A percentile compares a stretch with the other conserved stretches of the same genome.
These are phyloP conservation scores for Cercospora janseana DNA, from an alignment of 2,329 filamentous ascomycete species.

Conservation along the genomic window DNA sequence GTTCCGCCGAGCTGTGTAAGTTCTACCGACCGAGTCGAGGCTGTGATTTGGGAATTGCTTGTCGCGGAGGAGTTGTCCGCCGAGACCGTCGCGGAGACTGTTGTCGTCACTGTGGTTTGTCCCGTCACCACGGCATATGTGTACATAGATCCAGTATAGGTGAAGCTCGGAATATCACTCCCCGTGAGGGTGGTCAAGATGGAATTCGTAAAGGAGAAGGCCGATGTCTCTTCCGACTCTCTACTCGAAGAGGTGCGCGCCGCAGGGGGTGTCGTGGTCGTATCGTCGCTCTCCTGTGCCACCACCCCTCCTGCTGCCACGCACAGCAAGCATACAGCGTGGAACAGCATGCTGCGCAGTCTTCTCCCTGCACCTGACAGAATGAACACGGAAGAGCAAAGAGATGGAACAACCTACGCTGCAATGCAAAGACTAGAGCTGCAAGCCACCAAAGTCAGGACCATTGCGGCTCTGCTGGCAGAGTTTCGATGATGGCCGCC, in stretches of 20 bases:
- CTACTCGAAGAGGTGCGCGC: slow-evolving; percentile 14
- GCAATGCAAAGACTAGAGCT: not conserved
- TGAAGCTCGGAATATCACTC: slow-evolving; percentile 22
- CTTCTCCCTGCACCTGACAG: not conserved
- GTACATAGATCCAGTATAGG: slow-evolving; percentile 32
- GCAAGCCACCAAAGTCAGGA: slow-evolving; percentile 6
- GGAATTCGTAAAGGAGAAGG: slow-evolving; percentile 31
- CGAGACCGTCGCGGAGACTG: slow-evolving; percentile 47
- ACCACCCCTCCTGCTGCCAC: slow-evolving; percentile 38
- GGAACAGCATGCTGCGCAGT: slow-evolving; percentile 30
- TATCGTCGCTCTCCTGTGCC: slow-evolving; percentile 31
- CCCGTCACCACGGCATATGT: slow-evolving; percentile 31
- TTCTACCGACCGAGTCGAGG: slow-evolving; percentile 24
- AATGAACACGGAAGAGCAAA: not conserved
- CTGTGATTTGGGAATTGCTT: slow-evolving; percentile 29
- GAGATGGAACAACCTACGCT: not conserved
- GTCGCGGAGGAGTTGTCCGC: slow-evolving; percentile 32
- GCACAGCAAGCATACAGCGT: slow-evolving; percentile 35
- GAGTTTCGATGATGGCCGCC: slow-evolving; percentile 10
- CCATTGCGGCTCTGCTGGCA: slow-evolving; percentile 14
- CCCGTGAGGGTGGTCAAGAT: slow-evolving; percentile 28
- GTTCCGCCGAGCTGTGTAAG: slow-evolving; percentile 27
- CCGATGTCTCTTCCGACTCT: slow-evolving; percentile 4
- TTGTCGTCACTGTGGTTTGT: slow-evolving; percentile 27
- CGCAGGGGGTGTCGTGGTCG: slow-evolving; percentile 29